Percentiles rank a stretch among this genome's conserved stretches.
These are phyloP conservation scores for Mimosa bimucronata DNA, from an alignment of 306 rosid genomes.

Conservation along the genomic window DNA sequence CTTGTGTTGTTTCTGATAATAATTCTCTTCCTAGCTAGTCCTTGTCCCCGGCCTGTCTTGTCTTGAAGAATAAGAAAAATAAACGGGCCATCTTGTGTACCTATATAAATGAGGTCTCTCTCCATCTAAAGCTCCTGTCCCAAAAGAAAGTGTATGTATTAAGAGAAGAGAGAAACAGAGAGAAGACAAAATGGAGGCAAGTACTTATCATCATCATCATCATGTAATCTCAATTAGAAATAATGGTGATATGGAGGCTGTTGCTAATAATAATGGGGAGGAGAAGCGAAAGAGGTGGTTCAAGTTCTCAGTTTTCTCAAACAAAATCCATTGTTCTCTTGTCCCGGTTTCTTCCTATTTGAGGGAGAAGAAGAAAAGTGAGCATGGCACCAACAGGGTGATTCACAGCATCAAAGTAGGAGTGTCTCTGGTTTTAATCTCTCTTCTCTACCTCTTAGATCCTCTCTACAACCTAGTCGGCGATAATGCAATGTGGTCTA, in stretches of 20 bases:
- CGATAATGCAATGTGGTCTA: slow-evolving; percentile 96
- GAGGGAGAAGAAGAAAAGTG: slow-evolving; percentile 38
- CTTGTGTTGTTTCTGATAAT: slow-evolving; percentile 28
- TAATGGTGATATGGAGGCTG: slow-evolving; percentile 12
- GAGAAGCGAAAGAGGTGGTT: slow-evolving; percentile 21
- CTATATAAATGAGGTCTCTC: slow-evolving; percentile 42
- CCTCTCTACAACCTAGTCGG: slow-evolving; percentile 77
- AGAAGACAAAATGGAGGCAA: slow-evolving; percentile 52
- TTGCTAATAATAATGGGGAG: slow-evolving; percentile 1
- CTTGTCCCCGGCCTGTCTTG: slow-evolving; percentile 17
- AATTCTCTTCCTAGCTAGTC: slow-evolving; percentile 16
- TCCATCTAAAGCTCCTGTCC: slow-evolving; percentile 19
- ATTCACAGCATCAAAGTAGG: slow-evolving; percentile 83
- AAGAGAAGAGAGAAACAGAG: not conserved
- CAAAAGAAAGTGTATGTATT: not conserved
- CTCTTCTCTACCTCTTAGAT: slow-evolving; percentile 71
- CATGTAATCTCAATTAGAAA: slow-evolving; percentile 50
- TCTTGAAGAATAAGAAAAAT: slow-evolving; percentile 11
- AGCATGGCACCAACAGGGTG: slow-evolving; percentile 47
- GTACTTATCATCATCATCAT: not conserved
- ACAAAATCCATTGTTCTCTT: slow-evolving; percentile 33
- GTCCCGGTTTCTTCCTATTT: slow-evolving; percentile 31
- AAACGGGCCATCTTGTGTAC: not conserved
- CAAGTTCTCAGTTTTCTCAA: slow-evolving; percentile 35
- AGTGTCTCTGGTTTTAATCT: slow-evolving; percentile 71